Conservation (phyloP, 2,329 filamentous ascomycete species). For the Uncinocarpus reesii region DNA sequence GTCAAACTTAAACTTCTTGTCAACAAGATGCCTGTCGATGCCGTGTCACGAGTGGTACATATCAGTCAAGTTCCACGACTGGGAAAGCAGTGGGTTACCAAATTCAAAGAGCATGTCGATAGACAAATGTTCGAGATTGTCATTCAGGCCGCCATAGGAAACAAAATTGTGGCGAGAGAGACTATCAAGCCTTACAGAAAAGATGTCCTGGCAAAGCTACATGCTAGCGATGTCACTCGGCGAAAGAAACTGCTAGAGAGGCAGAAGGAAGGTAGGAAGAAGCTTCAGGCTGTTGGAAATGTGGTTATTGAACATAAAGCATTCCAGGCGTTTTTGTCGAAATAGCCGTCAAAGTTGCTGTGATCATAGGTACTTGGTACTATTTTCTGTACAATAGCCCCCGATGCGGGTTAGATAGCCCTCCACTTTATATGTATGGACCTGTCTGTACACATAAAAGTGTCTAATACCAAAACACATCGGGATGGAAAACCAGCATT, state of each 20-base stretch:
- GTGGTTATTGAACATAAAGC: conserved; percentile 94
- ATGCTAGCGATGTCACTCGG: conserved; percentile 76
- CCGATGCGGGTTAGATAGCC: no score
- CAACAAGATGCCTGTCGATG: conserved; percentile 87
- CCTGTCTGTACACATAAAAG: no score
- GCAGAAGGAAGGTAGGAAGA: conserved; percentile 92
- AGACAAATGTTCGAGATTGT: conserved; percentile 95
- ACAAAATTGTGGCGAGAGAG: conserved; percentile 75
- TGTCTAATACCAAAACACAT: no score
- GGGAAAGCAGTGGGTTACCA: conserved; percentile 78
- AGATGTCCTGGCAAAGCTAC: conserved; percentile 84
- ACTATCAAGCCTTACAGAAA: conserved; percentile 96
- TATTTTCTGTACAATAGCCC: not conserved
- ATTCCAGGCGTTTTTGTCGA: conserved; percentile 87
- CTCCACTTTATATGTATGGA: no score
- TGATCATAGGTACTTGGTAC: not conserved
- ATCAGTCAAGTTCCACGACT: conserved; percentile 67
- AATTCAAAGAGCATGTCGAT: conserved; percentile 95
- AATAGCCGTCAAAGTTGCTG: no score
- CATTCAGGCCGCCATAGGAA: conserved; percentile 81
- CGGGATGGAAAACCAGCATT: no score
- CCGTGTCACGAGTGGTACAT: conserved; percentile 84
- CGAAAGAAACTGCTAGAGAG: conserved; percentile 84
- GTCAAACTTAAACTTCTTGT: conserved; percentile 87
- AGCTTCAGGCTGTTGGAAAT: conserved; percentile 64